A percentile compares a stretch with the other conserved stretches of the same genome.
phyloP scores from a whole-genome alignment of 495 filamentous ascomycete species.

The Baudoinia panamericana region DNA sequence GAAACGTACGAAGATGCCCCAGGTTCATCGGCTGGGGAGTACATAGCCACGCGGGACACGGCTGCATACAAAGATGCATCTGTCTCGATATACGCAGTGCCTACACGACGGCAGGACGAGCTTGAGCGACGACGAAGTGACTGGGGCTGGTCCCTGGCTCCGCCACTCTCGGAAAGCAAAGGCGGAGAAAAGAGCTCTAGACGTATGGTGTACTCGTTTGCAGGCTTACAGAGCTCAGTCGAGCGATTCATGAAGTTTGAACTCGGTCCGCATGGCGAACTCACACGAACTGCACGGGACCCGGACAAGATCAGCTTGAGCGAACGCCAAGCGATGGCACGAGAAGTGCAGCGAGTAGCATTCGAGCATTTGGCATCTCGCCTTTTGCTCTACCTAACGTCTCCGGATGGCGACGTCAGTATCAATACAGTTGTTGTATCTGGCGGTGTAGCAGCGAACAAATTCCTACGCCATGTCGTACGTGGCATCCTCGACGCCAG shows the following conservation, averaged over 20 bases:
- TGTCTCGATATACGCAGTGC: no score
- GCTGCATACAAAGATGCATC: no score
- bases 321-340: slow-evolving; percentile 52
- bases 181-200: slow-evolving; percentile 22
- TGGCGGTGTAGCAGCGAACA: slow-evolving; percentile 80
- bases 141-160: slow-evolving; percentile 46
- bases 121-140: slow-evolving; percentile 29
- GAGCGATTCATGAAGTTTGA: slow-evolving; percentile 32
- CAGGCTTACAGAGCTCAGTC: slow-evolving; percentile 45
- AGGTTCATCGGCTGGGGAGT: neutral
- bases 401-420: slow-evolving; percentile 17
- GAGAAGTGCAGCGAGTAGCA: slow-evolving; percentile 57
- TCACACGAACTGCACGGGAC: slow-evolving; percentile 5
- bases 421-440: slow-evolving; percentile 62
- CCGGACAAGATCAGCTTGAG: slow-evolving; percentile 22
- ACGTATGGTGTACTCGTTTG: slow-evolving; percentile 48
- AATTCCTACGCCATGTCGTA: slow-evolving; percentile 58
- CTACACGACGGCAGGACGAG: slow-evolving; percentile 41
- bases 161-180: slow-evolving; percentile 40
- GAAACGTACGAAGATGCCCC: slow-evolving; percentile 18
- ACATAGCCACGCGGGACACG: no score
- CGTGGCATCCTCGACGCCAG: slow-evolving; percentile 46
- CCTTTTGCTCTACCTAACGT: slow-evolving; percentile 50
- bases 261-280: slow-evolving; percentile 7
- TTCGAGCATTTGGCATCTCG: slow-evolving; percentile 79